Base-by-base conservation (phyloP, 768 basidiomycete genomes). In the Gymnopilus junonius region DNA sequence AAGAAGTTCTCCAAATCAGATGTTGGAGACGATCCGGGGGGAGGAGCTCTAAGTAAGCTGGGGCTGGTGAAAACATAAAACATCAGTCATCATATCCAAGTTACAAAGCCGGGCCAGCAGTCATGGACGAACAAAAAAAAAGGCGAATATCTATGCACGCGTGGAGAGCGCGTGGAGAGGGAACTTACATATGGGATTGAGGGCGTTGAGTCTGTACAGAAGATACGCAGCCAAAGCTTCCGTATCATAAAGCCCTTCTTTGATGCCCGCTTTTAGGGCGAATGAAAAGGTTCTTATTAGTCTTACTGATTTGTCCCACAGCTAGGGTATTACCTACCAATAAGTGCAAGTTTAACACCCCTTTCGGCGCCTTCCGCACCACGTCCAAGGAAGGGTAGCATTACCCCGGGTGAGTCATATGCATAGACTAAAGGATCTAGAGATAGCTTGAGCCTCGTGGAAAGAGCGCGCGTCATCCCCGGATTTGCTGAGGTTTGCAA, bases 391-490 rank as follows among this genome's bases (percentile, higher is more conserved):
- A 91, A 99, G 11, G 95, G 94, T 43, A 97, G 82, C 96, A 99
- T 99, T 50, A 99, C 93, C 2, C 97, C 97, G 2, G 97, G 97
- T 8, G 94, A 89, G 80, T 99, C 97, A 70, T 90, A 95, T 4
- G 97, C 92, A 79, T 99, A 99, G 11, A 97, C 90, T 8, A 87
- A 78, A 2, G 95, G 95, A 58, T 89, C 83, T 62, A 90, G 74
- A 25, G 87, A 90, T 57, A 99, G 81, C 76, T 95, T 95, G 45
- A 99, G 81, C 34, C 94, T 87, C 10, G 92, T 97, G 5, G 96
- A 97, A 43, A 98, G 77, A 39, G 91, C 86, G 57, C 92, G 90
- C 17, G 97, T 99, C 71, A 94, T 83, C 17, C 97, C 97, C 0
- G 97, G 95, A 69, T 92, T 88, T 2, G 93, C 87, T 21, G 93